Evolutionary conservation across 768 basidiomycete species (phyloP).

Genomic region (Galerina marginata): DNA sequence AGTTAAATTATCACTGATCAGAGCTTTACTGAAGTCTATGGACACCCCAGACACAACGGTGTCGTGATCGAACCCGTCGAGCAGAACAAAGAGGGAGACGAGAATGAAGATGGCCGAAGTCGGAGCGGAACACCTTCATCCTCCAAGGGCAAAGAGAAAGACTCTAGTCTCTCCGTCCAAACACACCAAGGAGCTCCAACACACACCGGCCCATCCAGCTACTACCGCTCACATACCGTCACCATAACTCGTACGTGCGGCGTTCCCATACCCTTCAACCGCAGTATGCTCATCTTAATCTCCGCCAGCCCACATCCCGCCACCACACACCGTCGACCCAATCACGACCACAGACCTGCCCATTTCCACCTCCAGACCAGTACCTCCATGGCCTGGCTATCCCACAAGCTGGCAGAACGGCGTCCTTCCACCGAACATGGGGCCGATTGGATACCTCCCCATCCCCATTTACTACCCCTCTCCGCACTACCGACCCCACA

Average conservation of each 20-base stretch:
- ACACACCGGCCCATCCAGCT: slow-evolving; percentile 52
- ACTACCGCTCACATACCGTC: slow-evolving; percentile 69
- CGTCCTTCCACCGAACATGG: slow-evolving; percentile 23
- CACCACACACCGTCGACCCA: background rate
- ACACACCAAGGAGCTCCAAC: slow-evolving; percentile 35
- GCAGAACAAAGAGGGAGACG: slow-evolving; percentile 35
- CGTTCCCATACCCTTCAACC: background rate
- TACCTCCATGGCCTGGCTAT: slow-evolving; percentile 23
- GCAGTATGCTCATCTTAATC: background rate
- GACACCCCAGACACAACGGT: slow-evolving; percentile 62
- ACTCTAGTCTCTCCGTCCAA: slow-evolving; percentile 28
- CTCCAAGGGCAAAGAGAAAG: slow-evolving; percentile 46
- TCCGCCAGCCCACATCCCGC: background rate
- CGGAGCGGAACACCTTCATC: slow-evolving; percentile 53
- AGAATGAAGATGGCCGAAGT: slow-evolving; percentile 46
- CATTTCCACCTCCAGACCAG: slow-evolving; percentile 37
- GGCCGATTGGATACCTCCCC: slow-evolving; percentile 41
- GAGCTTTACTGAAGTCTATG: background rate
- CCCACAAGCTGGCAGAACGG: slow-evolving; percentile 24
- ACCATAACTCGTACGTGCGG: slow-evolving; percentile 45
- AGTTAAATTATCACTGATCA: slow-evolving; percentile 8
- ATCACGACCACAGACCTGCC: too few relatives aligned
- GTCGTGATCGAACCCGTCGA: slow-evolving; percentile 61
- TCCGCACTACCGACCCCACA: slow-evolving; percentile 55
- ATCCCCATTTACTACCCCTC: slow-evolving; percentile 43